A percentile compares a stretch with the other conserved stretches of the same genome.
Conservation (phyloP, 108 stramenopile species). For the Skeletonema potamos region DNA sequence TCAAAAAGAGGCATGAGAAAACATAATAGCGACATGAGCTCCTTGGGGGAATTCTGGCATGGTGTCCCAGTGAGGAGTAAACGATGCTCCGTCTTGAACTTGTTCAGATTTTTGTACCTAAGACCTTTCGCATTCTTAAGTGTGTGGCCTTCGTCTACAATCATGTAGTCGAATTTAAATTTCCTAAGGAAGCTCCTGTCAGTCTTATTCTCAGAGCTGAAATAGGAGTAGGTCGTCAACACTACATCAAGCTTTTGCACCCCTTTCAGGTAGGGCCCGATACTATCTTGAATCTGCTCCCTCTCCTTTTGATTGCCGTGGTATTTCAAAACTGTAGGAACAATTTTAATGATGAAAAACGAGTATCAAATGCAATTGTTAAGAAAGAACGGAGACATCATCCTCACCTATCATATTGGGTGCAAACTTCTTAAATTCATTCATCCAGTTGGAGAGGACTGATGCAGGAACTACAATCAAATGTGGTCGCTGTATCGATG, state of each 20-base stretch:
- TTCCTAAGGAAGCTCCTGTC: slow-evolving; percentile 77
- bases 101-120: slow-evolving; percentile 72
- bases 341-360: background rate
- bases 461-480: slow-evolving; percentile 95
- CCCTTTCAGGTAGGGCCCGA: slow-evolving; percentile 35
- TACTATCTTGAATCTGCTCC: slow-evolving; percentile 50
- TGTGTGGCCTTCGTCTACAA: slow-evolving; percentile 81
- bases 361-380: background rate
- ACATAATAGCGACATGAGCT: slow-evolving; percentile 81
- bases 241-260: slow-evolving; percentile 63
- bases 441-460: slow-evolving; percentile 94
- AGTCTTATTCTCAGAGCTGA: slow-evolving; percentile 69
- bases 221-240: slow-evolving; percentile 81
- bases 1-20: slow-evolving; percentile 89
- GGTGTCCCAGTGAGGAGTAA: slow-evolving; percentile 75
- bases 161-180: slow-evolving; percentile 79
- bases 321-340: slow-evolving; percentile 42
- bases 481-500: slow-evolving; percentile 58
- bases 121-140: slow-evolving; percentile 78
- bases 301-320: slow-evolving; percentile 71
- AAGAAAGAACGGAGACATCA: background rate
- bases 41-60: slow-evolving; percentile 82
- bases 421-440: slow-evolving; percentile 91
- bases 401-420: slow-evolving; percentile 72
- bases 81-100: slow-evolving; percentile 61